phyloP scores from a whole-genome alignment of 2,329 filamentous ascomycete genomes.

The Hawksworthiomyces lignivorus region DNA sequence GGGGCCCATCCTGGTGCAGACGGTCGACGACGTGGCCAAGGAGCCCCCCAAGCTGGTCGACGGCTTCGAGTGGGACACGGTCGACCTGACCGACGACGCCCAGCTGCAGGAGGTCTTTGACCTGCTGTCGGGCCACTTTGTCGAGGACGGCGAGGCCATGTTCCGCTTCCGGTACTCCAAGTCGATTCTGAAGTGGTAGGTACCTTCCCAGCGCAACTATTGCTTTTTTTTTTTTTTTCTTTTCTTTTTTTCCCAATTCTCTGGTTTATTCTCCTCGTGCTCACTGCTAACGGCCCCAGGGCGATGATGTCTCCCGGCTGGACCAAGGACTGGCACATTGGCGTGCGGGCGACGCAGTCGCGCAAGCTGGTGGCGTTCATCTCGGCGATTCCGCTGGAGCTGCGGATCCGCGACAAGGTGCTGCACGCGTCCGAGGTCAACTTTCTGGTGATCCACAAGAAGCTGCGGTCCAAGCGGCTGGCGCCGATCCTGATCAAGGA shows the following conservation, averaged over 20 bases:
- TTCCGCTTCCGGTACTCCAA: constrained; percentile 96
- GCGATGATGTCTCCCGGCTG: constrained; percentile 91
- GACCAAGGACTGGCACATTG: constrained; percentile 91
- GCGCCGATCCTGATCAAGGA: constrained; percentile 96
- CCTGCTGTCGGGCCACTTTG: constrained; percentile 86
- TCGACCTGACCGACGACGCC: constrained; percentile 72
- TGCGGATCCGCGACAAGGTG: constrained; percentile 69
- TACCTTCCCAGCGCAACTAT: too few relatives aligned
- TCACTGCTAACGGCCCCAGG: too few relatives aligned
- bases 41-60: constrained; percentile 67
- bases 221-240: too few relatives aligned
- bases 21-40: constrained; percentile 69
- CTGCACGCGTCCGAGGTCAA: constrained; percentile 88
- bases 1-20: constrained; percentile 76
- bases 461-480: constrained; percentile 85
- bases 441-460: constrained; percentile 97
- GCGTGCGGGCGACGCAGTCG: constrained; percentile 76
- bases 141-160: constrained; percentile 94
- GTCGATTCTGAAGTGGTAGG: constrained; percentile 80
- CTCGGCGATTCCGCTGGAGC: constrained; percentile 77
- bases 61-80: constrained; percentile 89
- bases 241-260: too few relatives aligned
- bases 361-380: constrained; percentile 92
- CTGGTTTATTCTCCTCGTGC: constrained; percentile 6
- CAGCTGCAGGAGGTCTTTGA: constrained; percentile 88